Base-by-base conservation (phyloP, 345 rosid genomes). In the Syzygium grande region DNA sequence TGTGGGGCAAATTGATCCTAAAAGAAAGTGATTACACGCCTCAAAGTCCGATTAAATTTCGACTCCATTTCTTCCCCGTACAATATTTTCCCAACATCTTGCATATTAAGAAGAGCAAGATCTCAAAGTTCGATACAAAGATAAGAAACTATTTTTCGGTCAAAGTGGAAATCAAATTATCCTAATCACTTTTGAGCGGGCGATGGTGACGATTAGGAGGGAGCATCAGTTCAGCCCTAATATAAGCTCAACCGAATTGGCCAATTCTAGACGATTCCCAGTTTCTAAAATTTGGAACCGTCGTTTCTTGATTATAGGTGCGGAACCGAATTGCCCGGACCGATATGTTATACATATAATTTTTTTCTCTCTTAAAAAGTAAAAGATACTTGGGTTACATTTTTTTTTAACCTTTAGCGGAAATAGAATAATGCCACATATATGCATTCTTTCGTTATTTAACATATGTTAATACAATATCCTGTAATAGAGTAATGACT, bases 261-360 rank as follows among this genome's bases (percentile, higher is more conserved):
- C 43, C 1, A 2, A 19, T 65, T 65, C 5, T 4, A 2, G 11
- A 11, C 6, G 1, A 3, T 34, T 68, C 11, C 3, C 7, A 10
- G 7, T 68, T 68, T 10, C 23, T 11, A 34, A 68, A 68, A 68
- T 11, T 17, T 34, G 25, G 22, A 38, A 41, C 3, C 2, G 7
- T 2, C 2, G 0, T 0, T 38, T 22, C 83, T 22, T 0, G 2
- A 1, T 19, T 73, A 7, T 5, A 19, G 6, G 4, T 10, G 14
- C 2, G 5, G 1, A 21, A 34, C 10, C 23, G 5, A 34, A 9
- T 14, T 49, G 1, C 5, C 22, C 5, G 4, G 41, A 5, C 3
- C 1, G 0, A 16, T 30, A 65, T 63, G 73, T 13, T 63, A 43
- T 6, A 43, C 6, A 43, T 63, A n/a, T 63, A n/a, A 63, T n/a